Evolutionary conservation across 2,329 filamentous ascomycete genomes (phyloP).

Genomic region (Trichocomaceae sp.): DNA sequence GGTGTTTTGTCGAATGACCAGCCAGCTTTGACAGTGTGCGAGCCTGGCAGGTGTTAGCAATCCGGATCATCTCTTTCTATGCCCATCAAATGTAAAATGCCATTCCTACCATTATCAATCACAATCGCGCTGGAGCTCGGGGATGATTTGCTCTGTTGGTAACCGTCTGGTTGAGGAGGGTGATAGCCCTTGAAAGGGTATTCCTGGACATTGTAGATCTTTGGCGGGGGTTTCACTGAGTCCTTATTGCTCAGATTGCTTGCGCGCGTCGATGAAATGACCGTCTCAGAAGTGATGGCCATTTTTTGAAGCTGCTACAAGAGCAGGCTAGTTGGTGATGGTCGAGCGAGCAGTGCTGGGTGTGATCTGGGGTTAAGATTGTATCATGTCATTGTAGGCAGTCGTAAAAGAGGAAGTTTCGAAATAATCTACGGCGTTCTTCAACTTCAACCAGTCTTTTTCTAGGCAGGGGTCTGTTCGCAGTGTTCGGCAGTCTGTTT

Average conservation of each 20-base stretch:
- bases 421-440: not conserved
- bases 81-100: not conserved
- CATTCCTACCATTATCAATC: constrained; percentile 80
- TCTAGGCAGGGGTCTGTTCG: not conserved
- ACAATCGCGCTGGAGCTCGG: constrained; percentile 69
- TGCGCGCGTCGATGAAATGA: constrained; percentile 31
- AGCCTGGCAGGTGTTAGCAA: constrained; percentile 52
- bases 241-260: constrained; percentile 33
- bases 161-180: constrained; percentile 59
- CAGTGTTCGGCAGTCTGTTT: not conserved
- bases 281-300: constrained; percentile 39
- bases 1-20: constrained; percentile 91
- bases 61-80: not conserved
- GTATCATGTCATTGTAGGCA: not conserved
- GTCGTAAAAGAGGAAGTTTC: not conserved
- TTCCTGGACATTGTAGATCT: constrained; percentile 50
- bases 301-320: constrained; percentile 24
- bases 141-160: constrained; percentile 58
- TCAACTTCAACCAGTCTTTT: not conserved
- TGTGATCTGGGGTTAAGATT: not conserved
- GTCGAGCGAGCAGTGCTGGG: not conserved
- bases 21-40: constrained; percentile 80
- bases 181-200: constrained; percentile 57
- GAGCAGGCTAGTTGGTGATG: not conserved
- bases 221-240: constrained; percentile 47